Evolutionary conservation across 2,329 filamentous ascomycete genomes (phyloP).

Genomic region (Botryosphaeria dothidea): DNA sequence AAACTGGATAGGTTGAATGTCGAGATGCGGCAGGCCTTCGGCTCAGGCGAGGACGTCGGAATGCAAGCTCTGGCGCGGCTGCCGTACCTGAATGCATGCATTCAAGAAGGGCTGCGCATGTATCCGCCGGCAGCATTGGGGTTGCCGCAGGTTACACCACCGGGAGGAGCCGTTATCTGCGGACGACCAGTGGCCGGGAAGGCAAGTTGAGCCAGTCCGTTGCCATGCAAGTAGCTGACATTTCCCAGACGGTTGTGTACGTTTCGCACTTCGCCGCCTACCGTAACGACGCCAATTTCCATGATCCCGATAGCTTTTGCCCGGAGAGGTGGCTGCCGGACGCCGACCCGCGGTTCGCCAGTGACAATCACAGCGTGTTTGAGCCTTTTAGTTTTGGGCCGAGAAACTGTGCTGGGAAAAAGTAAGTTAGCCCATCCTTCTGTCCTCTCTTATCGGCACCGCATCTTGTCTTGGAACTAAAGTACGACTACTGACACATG

Average conservation of each 20-base stretch:
- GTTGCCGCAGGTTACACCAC: conserved; percentile 35
- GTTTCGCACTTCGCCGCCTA: conserved; percentile 19
- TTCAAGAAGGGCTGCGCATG: conserved; percentile 44
- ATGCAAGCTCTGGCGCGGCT: conserved; percentile 33
- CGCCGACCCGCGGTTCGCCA: conserved; percentile 25
- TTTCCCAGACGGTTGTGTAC: conserved; percentile 19
- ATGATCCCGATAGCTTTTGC: conserved; percentile 36
- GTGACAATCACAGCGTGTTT: conserved; percentile 36
- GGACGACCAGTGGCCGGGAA: conserved; percentile 37
- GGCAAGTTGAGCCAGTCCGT: conserved; percentile 23
- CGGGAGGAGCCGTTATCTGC: conserved; percentile 38
- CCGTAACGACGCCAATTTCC: conserved; percentile 32
- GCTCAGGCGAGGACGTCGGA: conserved; percentile 33
- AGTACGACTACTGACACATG: no score
- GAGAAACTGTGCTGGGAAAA: conserved; percentile 40
- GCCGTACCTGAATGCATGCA: conserved; percentile 40
- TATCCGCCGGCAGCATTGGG: conserved; percentile 41
- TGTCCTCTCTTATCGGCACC: no score
- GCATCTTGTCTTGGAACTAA: no score
- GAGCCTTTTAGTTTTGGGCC: conserved; percentile 48
- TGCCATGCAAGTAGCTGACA: not conserved
- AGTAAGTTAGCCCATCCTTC: conserved; percentile 26
- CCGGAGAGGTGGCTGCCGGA: conserved; percentile 45
- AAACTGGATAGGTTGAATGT: conserved; percentile 29
- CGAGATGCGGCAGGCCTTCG: conserved; percentile 32